Evolutionary conservation across 1,284 basidiomycete species (phyloP).

Genomic region (Sanghuangporus sanghuang): DNA sequence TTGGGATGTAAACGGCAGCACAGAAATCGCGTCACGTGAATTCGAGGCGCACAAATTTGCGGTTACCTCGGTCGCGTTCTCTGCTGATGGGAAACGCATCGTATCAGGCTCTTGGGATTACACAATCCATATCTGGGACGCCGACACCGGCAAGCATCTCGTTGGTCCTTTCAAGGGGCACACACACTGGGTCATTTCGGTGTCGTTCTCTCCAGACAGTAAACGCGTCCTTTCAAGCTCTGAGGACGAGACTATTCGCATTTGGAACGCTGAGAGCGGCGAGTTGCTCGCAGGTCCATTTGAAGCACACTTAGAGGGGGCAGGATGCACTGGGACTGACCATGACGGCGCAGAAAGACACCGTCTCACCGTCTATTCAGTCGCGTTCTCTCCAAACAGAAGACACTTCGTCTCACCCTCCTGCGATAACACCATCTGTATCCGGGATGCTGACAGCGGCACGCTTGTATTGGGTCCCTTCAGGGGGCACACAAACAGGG

Average conservation of each 20-base stretch:
- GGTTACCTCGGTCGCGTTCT: not conserved
- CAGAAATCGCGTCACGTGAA: no score
- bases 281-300: no score
- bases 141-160: not conserved
- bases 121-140: not conserved
- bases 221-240: not conserved
- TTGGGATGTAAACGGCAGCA: no score
- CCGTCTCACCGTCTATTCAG: not conserved
- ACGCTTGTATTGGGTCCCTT: not conserved
- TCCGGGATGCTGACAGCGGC: slow-evolving; percentile 3
- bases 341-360: no score
- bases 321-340: not conserved
- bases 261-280: not conserved
- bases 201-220: not conserved
- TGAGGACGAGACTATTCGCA: not conserved
- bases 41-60: no score
- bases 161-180: not conserved
- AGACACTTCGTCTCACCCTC: not conserved
- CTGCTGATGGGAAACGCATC: slow-evolving; percentile 3
- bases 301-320: no score
- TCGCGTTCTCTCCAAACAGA: slow-evolving; percentile 4
- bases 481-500: not conserved
- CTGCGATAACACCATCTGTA: not conserved
- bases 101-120: not conserved
- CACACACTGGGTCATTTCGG: not conserved